Base-by-base conservation (phyloP, 2,329 filamentous ascomycete genomes). In the Escovopsis sp. region DNA sequence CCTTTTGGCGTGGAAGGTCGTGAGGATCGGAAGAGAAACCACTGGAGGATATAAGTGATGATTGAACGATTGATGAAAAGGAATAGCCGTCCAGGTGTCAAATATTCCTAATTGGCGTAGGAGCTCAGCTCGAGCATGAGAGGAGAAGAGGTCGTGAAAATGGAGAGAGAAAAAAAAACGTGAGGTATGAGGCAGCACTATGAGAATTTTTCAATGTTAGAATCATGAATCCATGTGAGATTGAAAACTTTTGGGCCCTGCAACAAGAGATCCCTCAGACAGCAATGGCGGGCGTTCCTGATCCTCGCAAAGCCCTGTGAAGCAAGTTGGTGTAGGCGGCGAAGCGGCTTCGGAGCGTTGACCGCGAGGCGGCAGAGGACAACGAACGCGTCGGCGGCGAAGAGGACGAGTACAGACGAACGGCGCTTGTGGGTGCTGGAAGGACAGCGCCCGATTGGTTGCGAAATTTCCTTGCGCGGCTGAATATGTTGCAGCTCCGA, bases 1-100 rank as follows among this genome's bases (percentile, higher is more conserved):
- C 46, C 15, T 15, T 15, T 15, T 15, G 49, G 49, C 51, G 41
- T 35, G 45, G 42, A 37, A 26, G 34, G 38, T 39, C 36, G 38
- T 33, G 15, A 41, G 33, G 15, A 33, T 32, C 38, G 45, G 40
- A 41, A 45, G 43, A 35, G 30, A 33, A 37, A 26, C 4, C 12
- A 19, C 33, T 40, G 12, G 38, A 40, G 38, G 41, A 32, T 30
- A n/a, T 26, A 45, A 45, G 41, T 42, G 43, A 48, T 45, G 41
- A 33, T 43, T 41, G 40, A 45, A 39, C 41, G 43, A 39, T 43
- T 33, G 40, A 37, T 42, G 39, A 34, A 19, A 34, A 19, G 19
- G 23, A 36, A 43, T 33, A 38, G 37, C 26, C 41, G 40, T 44
- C 36, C 41, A 44, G 40, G 35, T 36, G 43, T n/a, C 35, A 39